Conservation (phyloP, 768 basidiomycete genomes). For the Lactarius deliciosus region DNA sequence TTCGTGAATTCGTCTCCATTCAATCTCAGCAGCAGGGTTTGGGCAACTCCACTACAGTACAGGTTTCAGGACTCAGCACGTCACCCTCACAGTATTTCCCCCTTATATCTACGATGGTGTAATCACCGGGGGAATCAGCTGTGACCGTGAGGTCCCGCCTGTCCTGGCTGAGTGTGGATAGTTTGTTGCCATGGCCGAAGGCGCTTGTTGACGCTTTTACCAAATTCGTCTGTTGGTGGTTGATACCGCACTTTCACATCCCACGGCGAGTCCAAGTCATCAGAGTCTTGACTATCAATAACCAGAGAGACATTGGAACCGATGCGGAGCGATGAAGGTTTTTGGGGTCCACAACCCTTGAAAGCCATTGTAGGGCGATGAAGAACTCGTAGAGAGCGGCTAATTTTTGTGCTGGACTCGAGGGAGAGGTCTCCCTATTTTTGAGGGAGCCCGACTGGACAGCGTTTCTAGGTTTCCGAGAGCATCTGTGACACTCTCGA, state of each 20-base stretch:
- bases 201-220: constrained; percentile 41
- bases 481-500: constrained; percentile 83
- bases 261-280: constrained; percentile 69
- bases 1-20: constrained; percentile 88
- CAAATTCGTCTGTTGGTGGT: constrained; percentile 45
- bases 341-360: constrained; percentile 67
- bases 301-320: constrained; percentile 61
- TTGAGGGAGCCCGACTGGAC: constrained; percentile 12
- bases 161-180: constrained; percentile 49
- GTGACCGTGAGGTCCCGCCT: constrained; percentile 47
- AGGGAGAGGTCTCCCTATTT: constrained; percentile 30
- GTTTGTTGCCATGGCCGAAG: constrained; percentile 64
- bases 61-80: constrained; percentile 79
- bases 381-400: constrained; percentile 66
- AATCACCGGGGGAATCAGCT: constrained; percentile 71
- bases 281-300: constrained; percentile 53
- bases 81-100: constrained; percentile 85
- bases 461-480: constrained; percentile 60
- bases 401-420: constrained; percentile 45
- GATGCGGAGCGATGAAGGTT: constrained; percentile 67
- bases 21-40: constrained; percentile 79
- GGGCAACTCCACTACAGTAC: constrained; percentile 73
- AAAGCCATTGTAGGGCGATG: constrained; percentile 72
- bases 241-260: constrained; percentile 61
- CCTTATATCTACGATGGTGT: constrained; percentile 64